A percentile compares a stretch with the other conserved stretches of the same genome.
These are phyloP conservation scores for Erodium moschatum DNA, from an alignment of 441 rosid species.

Conservation along the genomic window DNA sequence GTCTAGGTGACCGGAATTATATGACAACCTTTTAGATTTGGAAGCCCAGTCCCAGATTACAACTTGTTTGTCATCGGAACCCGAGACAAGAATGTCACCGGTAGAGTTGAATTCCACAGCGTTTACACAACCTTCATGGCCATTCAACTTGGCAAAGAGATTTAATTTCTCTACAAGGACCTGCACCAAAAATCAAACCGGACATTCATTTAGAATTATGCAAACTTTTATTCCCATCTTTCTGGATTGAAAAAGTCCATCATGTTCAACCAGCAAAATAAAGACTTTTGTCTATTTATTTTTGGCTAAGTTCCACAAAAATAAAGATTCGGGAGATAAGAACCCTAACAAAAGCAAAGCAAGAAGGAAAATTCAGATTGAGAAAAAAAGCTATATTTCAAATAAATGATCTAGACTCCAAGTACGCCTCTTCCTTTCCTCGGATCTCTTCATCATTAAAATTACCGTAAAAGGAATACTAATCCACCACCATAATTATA, in stretches of 20 bases:
- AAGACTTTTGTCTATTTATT: too few species aligned
- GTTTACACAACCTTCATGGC: conserved; percentile 65
- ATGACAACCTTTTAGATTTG: conserved; percentile 26
- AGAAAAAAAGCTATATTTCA: too few species aligned
- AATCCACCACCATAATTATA: too few species aligned
- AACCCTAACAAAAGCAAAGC: neutral
- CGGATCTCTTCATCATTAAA: too few species aligned
- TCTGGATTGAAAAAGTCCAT: too few species aligned
- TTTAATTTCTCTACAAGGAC: conserved; percentile 35
- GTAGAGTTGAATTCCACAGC: conserved; percentile 44
- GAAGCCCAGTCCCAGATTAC: conserved; percentile 49
- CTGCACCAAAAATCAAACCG: conserved; percentile 25
- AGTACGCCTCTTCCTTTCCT: too few species aligned
- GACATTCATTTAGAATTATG: neutral
- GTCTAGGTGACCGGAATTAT: conserved; percentile 48
- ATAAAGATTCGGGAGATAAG: neutral
- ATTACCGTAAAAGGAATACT: too few species aligned
- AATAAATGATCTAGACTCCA: too few species aligned
- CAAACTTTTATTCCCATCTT: neutral
- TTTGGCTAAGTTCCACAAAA: neutral
- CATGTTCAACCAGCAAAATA: too few species aligned
- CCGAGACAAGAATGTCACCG: conserved; percentile 53
- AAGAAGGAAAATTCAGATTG: too few species aligned
- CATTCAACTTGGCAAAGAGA: conserved; percentile 43
- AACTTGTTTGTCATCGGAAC: conserved; percentile 57